A percentile compares a stretch with the other conserved stretches of the same genome.
Conservation (phyloP, 768 basidiomycete species). For the Suillus luteus region DNA sequence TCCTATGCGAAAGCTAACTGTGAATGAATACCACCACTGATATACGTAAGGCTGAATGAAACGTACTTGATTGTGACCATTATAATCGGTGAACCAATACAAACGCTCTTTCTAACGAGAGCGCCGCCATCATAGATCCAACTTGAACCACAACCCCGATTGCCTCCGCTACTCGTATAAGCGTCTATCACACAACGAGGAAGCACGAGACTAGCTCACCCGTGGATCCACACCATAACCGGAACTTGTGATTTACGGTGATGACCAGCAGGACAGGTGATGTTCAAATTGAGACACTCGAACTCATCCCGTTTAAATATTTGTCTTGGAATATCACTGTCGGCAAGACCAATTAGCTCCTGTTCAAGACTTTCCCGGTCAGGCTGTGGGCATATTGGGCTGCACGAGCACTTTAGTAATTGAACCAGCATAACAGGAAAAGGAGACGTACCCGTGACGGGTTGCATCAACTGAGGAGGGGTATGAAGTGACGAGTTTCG, state of each 20-base stretch:
- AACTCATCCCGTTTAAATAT: constrained; percentile 68
- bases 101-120: constrained; percentile 68
- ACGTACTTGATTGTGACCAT: constrained; percentile 76
- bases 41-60: constrained; percentile 19
- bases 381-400: constrained; percentile 76
- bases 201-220: constrained; percentile 49
- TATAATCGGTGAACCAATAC: constrained; percentile 63
- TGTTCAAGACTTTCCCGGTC: constrained; percentile 55
- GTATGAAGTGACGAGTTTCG: constrained; percentile 59
- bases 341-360: constrained; percentile 58
- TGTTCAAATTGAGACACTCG: constrained; percentile 78
- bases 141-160: constrained; percentile 71
- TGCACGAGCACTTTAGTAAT: constrained; percentile 29
- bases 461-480: constrained; percentile 62
- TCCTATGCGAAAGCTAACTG: constrained; percentile 69
- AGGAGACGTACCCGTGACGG: constrained; percentile 57
- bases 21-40: constrained; percentile 8
- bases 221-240: constrained; percentile 88
- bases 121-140: constrained; percentile 79
- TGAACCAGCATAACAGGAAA: constrained; percentile 1
- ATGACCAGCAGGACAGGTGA: constrained; percentile 69
- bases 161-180: constrained; percentile 56
- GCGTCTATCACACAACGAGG: constrained; percentile 15
- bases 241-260: constrained; percentile 56
- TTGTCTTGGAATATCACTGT: constrained; percentile 55